Evolutionary conservation across 306 rosid species (phyloP).

Genomic region (Glycine latifolia): DNA sequence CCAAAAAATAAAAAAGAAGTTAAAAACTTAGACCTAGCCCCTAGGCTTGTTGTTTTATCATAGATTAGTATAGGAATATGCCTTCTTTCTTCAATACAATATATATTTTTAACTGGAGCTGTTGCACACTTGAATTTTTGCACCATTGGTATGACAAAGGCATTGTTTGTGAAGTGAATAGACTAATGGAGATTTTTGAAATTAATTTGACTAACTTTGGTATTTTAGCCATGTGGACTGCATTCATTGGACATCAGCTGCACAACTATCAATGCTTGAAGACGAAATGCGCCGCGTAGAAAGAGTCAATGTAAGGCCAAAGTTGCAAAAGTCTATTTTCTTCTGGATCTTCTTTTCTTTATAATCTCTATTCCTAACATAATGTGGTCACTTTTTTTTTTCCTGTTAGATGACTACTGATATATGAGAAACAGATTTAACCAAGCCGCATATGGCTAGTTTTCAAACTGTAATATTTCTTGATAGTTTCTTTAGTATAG

Average conservation of each 20-base stretch:
- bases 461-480: conserved; percentile 5
- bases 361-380: conserved; percentile 34
- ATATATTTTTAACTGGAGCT: neutral
- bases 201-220: conserved; percentile 34
- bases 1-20: neutral
- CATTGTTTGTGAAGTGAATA: conserved; percentile 24
- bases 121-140: conserved; percentile 16
- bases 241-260: conserved; percentile 99
- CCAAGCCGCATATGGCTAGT: neutral
- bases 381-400: conserved; percentile 28
- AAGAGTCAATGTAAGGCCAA: conserved; percentile 86
- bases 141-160: neutral
- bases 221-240: conserved; percentile 93
- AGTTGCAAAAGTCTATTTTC: conserved; percentile 19
- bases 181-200: conserved; percentile 12
- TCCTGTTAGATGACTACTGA: conserved; percentile 37
- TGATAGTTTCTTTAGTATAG: neutral
- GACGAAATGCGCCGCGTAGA: conserved; percentile 97
- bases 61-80: conserved; percentile 23
- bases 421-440: conserved; percentile 21
- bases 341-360: neutral
- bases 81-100: neutral
- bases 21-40: too few relatives aligned
- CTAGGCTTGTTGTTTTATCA: conserved; percentile 2
- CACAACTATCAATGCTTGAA: conserved; percentile 91